Evolutionary conservation across 495 filamentous ascomycete genomes (phyloP).

Genomic region (Barbatosphaeria neglecta): DNA sequence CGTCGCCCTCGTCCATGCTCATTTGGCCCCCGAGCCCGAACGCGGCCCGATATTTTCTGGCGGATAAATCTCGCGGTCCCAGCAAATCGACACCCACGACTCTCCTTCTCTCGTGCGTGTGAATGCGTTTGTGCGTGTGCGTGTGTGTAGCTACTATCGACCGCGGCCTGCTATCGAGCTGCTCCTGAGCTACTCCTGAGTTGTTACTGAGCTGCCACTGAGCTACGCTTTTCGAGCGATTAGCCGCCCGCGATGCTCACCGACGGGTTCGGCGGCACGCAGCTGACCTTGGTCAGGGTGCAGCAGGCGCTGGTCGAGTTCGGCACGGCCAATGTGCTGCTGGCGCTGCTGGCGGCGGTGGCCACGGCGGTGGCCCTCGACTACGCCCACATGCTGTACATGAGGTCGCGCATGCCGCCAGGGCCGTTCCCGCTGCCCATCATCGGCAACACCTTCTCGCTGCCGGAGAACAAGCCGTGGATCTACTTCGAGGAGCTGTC

Average conservation of each 20-base stretch:
- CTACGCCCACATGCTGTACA: slow-evolving; percentile 38
- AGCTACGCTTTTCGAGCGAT: background rate
- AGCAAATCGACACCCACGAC: background rate
- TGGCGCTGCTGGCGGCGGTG: slow-evolving; percentile 15
- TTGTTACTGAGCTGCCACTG: no score
- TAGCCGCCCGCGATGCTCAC: slow-evolving; percentile 11
- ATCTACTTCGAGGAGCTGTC: slow-evolving; percentile 51
- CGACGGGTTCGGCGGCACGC: slow-evolving; percentile 6
- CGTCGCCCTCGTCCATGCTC: background rate
- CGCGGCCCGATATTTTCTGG: background rate
- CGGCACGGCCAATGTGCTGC: slow-evolving; percentile 5
- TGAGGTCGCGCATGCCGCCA: slow-evolving; percentile 43
- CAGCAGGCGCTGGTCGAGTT: slow-evolving; percentile 7
- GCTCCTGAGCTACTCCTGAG: background rate
- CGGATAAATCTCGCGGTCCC: background rate
- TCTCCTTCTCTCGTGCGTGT: background rate
- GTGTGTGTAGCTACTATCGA: no score
- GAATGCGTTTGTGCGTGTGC: no score
- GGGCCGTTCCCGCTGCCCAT: slow-evolving; percentile 40
- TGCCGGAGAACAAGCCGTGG: slow-evolving; percentile 53
- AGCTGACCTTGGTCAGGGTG: slow-evolving; percentile 8
- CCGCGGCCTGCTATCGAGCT: no score
- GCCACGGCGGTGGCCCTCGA: slow-evolving; percentile 25
- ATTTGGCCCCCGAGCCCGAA: background rate
- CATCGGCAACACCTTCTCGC: slow-evolving; percentile 45